Evolutionary conservation across 2,329 filamentous ascomycete species (phyloP).

Genomic region (Epichloe glyceriae): DNA sequence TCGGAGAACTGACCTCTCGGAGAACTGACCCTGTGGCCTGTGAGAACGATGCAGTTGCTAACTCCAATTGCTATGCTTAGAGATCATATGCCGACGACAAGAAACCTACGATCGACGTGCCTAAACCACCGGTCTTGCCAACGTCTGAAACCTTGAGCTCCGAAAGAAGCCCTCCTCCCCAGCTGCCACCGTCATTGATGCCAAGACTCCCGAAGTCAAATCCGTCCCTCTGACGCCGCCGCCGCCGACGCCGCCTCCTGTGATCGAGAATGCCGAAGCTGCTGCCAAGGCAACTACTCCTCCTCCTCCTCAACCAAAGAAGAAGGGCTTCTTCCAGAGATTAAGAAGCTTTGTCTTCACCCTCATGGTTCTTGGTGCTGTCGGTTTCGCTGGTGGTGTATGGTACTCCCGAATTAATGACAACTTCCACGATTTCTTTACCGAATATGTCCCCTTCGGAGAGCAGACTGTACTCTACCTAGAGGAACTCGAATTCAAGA

Average conservation of each 20-base stretch:
- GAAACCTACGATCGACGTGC: conserved; percentile 34
- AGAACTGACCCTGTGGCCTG: not conserved
- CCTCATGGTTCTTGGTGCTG: conserved; percentile 58
- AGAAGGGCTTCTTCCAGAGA: conserved; percentile 56
- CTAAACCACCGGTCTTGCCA: conserved; percentile 39
- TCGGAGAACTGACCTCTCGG: not conserved
- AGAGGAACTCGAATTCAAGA: conserved; percentile 87
- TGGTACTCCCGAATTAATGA: conserved; percentile 90
- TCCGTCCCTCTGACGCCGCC: conserved; percentile 18
- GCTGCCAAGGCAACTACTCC: conserved; percentile 11
- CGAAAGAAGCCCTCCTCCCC: conserved; percentile 29
- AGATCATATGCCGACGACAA: conserved; percentile 44
- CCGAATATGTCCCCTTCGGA: conserved; percentile 87
- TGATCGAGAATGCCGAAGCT: not conserved
- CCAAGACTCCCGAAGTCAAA: conserved; percentile 13
- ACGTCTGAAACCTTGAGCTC: conserved; percentile 39
- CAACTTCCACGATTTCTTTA: conserved; percentile 99
- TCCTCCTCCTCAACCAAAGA: conserved; percentile 28
- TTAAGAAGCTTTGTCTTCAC: conserved; percentile 68
- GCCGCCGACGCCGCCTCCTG: conserved; percentile 8
- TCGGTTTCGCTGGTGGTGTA: conserved; percentile 77
- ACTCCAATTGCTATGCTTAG: conserved; percentile 19
- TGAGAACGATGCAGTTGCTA: not conserved
- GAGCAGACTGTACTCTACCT: conserved; percentile 92
- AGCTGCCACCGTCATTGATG: conserved; percentile 18